phyloP scores from a whole-genome alignment of 352 stramenopile species.

The Phytophthora europaea region DNA sequence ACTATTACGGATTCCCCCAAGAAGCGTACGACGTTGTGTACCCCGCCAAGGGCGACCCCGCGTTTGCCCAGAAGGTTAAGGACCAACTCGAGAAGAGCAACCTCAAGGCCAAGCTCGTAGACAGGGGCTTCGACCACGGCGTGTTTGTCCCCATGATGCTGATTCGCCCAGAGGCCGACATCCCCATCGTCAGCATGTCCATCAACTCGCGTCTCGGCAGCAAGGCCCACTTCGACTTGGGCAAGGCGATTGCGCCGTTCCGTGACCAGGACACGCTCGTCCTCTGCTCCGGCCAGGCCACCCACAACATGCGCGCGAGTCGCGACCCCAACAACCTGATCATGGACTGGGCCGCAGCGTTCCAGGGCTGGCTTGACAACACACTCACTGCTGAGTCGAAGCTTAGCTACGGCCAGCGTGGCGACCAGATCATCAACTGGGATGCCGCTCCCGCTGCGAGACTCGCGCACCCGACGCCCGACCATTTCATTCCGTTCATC shows the following conservation, averaged over 20 bases:
- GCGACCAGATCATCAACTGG: slow-evolving; percentile 53
- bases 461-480: slow-evolving; percentile 54
- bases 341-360: slow-evolving; percentile 13
- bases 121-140: slow-evolving; percentile 90
- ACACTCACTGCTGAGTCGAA: slow-evolving; percentile 37
- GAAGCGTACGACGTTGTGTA: slow-evolving; percentile 88
- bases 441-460: slow-evolving; percentile 38
- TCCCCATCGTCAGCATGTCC: neutral
- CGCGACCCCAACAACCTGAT: slow-evolving; percentile 3
- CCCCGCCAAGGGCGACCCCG: slow-evolving; percentile 37
- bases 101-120: slow-evolving; percentile 44
- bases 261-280: slow-evolving; percentile 75
- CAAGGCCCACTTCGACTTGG: slow-evolving; percentile 56
- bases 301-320: slow-evolving; percentile 25
- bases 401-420: slow-evolving; percentile 35
- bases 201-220: slow-evolving; percentile 23
- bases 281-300: slow-evolving; percentile 60
- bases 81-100: slow-evolving; percentile 43
- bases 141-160: slow-evolving; percentile 86
- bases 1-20: slow-evolving; percentile 89
- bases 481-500: slow-evolving; percentile 69
- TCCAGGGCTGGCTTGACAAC: slow-evolving; percentile 50
- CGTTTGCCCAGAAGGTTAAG: slow-evolving; percentile 72
- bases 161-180: slow-evolving; percentile 1
- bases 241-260: slow-evolving; percentile 51